Conservation (phyloP, 495 filamentous ascomycete genomes). For the Sporormia fimetaria region DNA sequence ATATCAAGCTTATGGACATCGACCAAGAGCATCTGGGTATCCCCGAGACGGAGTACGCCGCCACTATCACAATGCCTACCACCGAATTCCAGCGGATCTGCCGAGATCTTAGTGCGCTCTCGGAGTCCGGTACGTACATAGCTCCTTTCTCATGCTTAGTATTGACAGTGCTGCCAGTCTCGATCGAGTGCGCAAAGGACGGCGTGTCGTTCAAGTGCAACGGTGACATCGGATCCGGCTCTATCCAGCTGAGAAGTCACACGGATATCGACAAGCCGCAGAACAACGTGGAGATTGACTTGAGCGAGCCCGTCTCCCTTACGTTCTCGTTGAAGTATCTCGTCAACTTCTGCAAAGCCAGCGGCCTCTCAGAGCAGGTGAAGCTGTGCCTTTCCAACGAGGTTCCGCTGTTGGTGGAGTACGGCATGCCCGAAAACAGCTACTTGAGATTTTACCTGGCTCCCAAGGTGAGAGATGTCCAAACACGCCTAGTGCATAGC, state of each 20-base stretch:
- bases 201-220: conserved; percentile 90
- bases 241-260: conserved; percentile 82
- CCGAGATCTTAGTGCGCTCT: conserved; percentile 77
- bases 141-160: background rate
- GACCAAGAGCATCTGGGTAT: conserved; percentile 99
- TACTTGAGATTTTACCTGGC: conserved; percentile 94
- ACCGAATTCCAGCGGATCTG: conserved; percentile 92
- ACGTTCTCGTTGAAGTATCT: conserved; percentile 99
- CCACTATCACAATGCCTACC: conserved; percentile 79
- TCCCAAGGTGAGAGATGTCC: conserved; percentile 61
- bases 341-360: conserved; percentile 99
- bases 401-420: conserved; percentile 92
- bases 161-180: conserved; percentile 46
- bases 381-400: conserved; percentile 90
- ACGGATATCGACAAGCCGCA: conserved; percentile 85
- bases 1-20: conserved; percentile 99
- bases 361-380: conserved; percentile 67
- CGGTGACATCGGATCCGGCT: conserved; percentile 91
- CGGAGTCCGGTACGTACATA: conserved; percentile 66
- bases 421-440: conserved; percentile 67
- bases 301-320: conserved; percentile 84
- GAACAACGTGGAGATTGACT: conserved; percentile 73
- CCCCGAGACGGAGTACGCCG: conserved; percentile 94
- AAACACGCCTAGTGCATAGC: background rate
- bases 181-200: conserved; percentile 94